phyloP scores from a whole-genome alignment of 352 stramenopile species.

The Phytophthora fragariaefolia region DNA sequence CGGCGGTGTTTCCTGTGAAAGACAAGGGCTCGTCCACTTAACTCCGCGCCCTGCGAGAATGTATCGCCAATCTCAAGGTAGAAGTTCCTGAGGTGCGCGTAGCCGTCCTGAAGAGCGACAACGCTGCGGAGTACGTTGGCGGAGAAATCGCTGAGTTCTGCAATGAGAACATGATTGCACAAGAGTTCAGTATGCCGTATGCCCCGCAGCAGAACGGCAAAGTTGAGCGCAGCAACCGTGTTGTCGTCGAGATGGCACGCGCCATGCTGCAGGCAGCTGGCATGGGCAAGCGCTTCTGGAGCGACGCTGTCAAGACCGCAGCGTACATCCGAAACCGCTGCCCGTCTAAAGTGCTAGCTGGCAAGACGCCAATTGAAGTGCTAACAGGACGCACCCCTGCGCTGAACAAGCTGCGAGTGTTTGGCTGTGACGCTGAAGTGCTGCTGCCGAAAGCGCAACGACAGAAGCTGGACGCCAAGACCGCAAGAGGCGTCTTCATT shows the following conservation, averaged over 20 bases:
- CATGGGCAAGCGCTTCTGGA: constrained; percentile 6
- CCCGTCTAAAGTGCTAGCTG: too few relatives aligned
- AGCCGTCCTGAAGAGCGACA: too few relatives aligned
- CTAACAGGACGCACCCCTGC: too few relatives aligned
- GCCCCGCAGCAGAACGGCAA: constrained; percentile 16
- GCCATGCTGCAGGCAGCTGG: constrained; percentile 10
- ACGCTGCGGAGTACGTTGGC: constrained; percentile 10
- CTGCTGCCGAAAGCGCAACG: constrained; percentile 6
- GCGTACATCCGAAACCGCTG: too few relatives aligned
- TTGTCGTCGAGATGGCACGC: constrained; percentile 16
- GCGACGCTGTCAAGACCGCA: constrained; percentile 19
- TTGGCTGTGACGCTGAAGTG: constrained; percentile 16
- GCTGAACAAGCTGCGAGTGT: too few relatives aligned
- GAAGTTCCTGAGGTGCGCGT: constrained; percentile 17
- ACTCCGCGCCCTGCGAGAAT: neutral
- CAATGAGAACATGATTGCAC: constrained; percentile 11
- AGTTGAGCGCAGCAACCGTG: too few relatives aligned
- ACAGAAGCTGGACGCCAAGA: constrained; percentile 17
- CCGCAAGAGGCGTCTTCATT: constrained; percentile 12
- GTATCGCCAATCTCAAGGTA: too few relatives aligned
- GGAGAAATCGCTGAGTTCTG: constrained; percentile 18
- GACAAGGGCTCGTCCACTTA: constrained; percentile 7
- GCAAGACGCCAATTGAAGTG: too few relatives aligned
- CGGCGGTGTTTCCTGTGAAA: constrained; percentile 1
- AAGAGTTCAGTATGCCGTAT: constrained; percentile 18